A percentile compares a stretch with the other conserved stretches of the same genome.
These are phyloP conservation scores for Arachis monticola DNA, from an alignment of 331 rosid species.

Conservation along the genomic window DNA sequence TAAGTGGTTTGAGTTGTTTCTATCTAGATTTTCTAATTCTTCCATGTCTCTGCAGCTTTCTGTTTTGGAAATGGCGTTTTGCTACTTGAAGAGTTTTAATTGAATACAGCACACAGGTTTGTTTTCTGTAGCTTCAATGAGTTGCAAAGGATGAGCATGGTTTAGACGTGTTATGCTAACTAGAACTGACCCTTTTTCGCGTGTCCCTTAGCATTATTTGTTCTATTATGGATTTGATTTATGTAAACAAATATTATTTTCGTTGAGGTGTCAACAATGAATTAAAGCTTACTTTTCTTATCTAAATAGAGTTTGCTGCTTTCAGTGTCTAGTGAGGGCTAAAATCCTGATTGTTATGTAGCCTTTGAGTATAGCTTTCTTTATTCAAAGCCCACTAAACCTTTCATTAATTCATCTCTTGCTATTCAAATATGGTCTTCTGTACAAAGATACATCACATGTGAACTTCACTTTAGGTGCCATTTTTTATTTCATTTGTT, in stretches of 20 bases:
- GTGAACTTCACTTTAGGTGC: not conserved
- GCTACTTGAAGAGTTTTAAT: constrained; percentile 30
- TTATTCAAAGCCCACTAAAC: not conserved
- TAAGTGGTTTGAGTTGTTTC: constrained; percentile 40
- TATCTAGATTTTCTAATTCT: constrained; percentile 19
- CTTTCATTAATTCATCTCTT: not conserved
- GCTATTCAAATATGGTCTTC: constrained; percentile 2
- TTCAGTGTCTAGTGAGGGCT: not conserved
- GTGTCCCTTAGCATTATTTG: not conserved
- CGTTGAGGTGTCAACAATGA: not conserved
- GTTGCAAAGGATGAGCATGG: not conserved
- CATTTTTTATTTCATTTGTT: constrained; percentile 1
- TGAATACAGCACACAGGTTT: constrained; percentile 1
- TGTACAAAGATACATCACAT: not conserved
- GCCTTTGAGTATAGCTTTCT: constrained; percentile 4
- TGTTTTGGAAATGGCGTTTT: constrained; percentile 17
- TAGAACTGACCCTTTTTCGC: not conserved
- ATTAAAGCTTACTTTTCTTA: not conserved
- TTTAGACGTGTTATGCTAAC: constrained; percentile 1
- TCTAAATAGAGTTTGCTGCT: constrained; percentile 6
- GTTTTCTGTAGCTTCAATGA: constrained; percentile 40
- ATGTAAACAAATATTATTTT: not conserved
- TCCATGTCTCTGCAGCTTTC: constrained; percentile 2
- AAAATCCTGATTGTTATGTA: not conserved
- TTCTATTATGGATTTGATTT: constrained; percentile 16